These are phyloP conservation scores for Groenewaldozyma auringiensis DNA, from an alignment of 1,139 yeast species.

Conservation along the genomic window DNA sequence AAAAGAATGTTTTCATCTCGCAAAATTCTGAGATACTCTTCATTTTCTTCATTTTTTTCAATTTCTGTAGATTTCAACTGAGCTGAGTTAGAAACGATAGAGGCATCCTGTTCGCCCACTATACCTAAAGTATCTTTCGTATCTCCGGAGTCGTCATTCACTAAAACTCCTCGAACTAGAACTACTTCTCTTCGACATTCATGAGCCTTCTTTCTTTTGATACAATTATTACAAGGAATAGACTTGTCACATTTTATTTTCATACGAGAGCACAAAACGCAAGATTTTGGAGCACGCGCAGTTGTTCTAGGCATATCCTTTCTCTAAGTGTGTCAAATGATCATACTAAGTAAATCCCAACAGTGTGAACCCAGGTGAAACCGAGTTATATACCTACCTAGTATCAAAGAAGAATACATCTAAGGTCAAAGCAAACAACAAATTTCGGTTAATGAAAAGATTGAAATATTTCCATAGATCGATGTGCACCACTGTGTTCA, in stretches of 20 bases:
- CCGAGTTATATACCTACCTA: no score
- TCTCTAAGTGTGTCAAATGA: no score
- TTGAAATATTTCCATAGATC: not conserved
- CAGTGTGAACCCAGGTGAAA: no score
- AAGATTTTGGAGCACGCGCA: slow-evolving; percentile 1
- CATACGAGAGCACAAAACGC: not conserved
- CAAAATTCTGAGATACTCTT: not conserved
- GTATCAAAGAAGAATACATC: no score
- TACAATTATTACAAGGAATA: not conserved
- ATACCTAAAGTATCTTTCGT: not conserved
- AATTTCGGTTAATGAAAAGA: not conserved
- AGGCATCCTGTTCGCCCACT: not conserved
- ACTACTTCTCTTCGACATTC: not conserved
- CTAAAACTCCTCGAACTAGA: not conserved
- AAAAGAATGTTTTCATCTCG: not conserved
- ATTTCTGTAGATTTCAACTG: not conserved
- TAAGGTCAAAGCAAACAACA: no score
- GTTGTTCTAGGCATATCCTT: not conserved
- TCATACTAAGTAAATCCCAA: no score
- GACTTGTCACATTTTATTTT: not conserved
- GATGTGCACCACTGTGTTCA: not conserved
- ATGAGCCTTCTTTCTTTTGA: not conserved
- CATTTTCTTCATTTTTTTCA: not conserved
- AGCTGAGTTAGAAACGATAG: not conserved
- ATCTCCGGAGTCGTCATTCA: not conserved